Base-by-base conservation (phyloP, 129 eudicot species). In the Flaveria linearis region DNA sequence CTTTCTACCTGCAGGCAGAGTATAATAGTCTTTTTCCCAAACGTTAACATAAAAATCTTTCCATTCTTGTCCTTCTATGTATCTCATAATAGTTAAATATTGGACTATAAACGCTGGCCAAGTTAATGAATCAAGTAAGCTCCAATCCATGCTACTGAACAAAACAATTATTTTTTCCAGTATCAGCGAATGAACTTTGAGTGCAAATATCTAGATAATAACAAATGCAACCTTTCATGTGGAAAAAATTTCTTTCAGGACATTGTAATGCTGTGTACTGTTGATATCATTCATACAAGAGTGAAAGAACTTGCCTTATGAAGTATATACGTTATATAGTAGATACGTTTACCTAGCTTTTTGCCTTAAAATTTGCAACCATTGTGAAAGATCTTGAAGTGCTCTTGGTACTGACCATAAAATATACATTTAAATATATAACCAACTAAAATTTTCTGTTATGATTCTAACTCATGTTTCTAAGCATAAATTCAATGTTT, bases 111-210 rank as follows among this genome's bases (percentile, higher is more conserved):
- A 91, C 67, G 86, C 72, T 64, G 97, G 97, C 99, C 99, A 94
- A 9, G 99, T 94, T 83, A 94, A 49, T 18, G 88, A 81, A 86
- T 94, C 99, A 74, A 94, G 93, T 88, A 94, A 87, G 49, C 80
- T 85, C 99, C 99, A 94, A 80, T 94, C 97, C 86, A 91, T 82
- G 69, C 69, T 83, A 80, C 99, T 94, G 87, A 70, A 65, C 55
- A 84, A 28, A 39, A 43, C 9, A 69, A 8, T 36, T 8, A 8
- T 45, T 45, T 52, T 39, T 4, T 14, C 80, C 66, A 77, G 9
- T 8, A 50, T 26, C 18, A 26, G 20, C 16, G 9, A 23, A 64
- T 16, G 28, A 18, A 18, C 10, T 56, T 16, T 56, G 28, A 56
- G 28, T 8, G 69, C 42, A 39, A 41, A 60, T 68, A 80, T 22